Percentiles rank a stretch among this genome's conserved stretches.
phyloP scores from a whole-genome alignment of 1,139 yeast genomes.

The Suhomyces bribrorum region DNA sequence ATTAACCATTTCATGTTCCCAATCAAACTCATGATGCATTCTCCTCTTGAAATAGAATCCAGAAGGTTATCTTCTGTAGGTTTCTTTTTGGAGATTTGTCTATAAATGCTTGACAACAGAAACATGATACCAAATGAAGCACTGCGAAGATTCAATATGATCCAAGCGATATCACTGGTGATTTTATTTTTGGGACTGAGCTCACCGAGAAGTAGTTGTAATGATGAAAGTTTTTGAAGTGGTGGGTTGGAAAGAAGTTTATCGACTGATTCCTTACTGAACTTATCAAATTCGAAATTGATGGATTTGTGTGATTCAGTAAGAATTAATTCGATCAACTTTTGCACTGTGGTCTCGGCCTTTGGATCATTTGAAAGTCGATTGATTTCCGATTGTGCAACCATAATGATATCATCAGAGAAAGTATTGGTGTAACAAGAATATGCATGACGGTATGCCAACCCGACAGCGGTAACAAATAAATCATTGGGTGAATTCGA shows the following conservation, averaged over 20 bases:
- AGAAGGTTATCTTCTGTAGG: constrained; percentile 51
- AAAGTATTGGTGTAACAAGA: constrained; percentile 65
- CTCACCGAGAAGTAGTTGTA: constrained; percentile 71
- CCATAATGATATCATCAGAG: constrained; percentile 65
- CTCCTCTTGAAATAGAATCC: constrained; percentile 59
- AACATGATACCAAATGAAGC: constrained; percentile 76
- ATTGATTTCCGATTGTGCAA: constrained; percentile 50
- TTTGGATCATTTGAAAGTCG: constrained; percentile 20
- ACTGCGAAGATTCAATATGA: constrained; percentile 66
- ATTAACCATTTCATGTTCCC: constrained; percentile 82
- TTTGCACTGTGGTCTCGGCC: constrained; percentile 22
- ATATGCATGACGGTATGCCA: constrained; percentile 66
- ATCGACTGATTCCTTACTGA: constrained; percentile 67
- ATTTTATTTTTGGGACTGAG: constrained; percentile 27
- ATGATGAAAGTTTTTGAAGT: constrained; percentile 60
- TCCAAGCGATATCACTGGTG: constrained; percentile 64
- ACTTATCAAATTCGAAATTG: constrained; percentile 63
- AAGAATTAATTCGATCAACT: constrained; percentile 48
- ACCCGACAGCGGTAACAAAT: constrained; percentile 52
- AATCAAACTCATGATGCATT: constrained; percentile 58
- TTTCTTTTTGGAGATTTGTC: constrained; percentile 54
- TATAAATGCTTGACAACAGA: constrained; percentile 61
- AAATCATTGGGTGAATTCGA: constrained; percentile 32
- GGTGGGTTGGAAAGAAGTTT: constrained; percentile 73
- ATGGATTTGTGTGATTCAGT: constrained; percentile 70